Base-by-base conservation (phyloP, 768 basidiomycete species). In the Phylloporus arenicola region DNA sequence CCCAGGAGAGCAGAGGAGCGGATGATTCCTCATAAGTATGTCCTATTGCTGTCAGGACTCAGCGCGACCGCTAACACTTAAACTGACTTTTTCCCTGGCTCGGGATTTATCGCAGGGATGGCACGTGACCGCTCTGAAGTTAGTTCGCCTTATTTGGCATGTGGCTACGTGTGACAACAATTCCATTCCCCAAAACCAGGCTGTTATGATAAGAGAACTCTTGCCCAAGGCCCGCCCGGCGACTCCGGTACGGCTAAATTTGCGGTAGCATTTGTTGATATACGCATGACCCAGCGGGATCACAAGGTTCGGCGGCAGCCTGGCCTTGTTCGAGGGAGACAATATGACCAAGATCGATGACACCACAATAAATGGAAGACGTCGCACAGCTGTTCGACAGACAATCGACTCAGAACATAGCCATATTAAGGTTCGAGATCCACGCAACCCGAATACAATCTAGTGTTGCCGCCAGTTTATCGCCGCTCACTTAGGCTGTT, bases 11-110 rank as follows among this genome's bases (percentile, higher is more conserved):
- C 39, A 33, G 38, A 17, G 16, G 13, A 45, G 4, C 45, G 43
- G 50, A 60, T 22, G 27, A 24, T 25, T 20, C 58, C 31, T 1
- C 40, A 60, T 53, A 19, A n/a, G 46, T 48, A 11, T 39, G 17
- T 33, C 29, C 19, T 24, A 27, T 27, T 12, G 12, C 48, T 16
- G 19, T 37, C 22, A 17, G n/a, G n/a, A n/a, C n/a, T n/a, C n/a
- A n/a, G n/a, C n/a, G n/a, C n/a, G n/a, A n/a, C n/a, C n/a, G n/a
- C n/a, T n/a, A n/a, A n/a, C n/a, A n/a, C n/a, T n/a, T n/a, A n/a
- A n/a, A n/a, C n/a, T n/a, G n/a, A n/a, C n/a, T n/a, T n/a, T n/a
- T n/a, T 22, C 40, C 20, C 14, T 20, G n/a, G 3, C 31, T 24
- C 19, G 6, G 9, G 37, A 29, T 35, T 16, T 42, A 4, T 13